Base-by-base conservation (phyloP, 1,284 basidiomycete species). In the Trametes polyzona region DNA sequence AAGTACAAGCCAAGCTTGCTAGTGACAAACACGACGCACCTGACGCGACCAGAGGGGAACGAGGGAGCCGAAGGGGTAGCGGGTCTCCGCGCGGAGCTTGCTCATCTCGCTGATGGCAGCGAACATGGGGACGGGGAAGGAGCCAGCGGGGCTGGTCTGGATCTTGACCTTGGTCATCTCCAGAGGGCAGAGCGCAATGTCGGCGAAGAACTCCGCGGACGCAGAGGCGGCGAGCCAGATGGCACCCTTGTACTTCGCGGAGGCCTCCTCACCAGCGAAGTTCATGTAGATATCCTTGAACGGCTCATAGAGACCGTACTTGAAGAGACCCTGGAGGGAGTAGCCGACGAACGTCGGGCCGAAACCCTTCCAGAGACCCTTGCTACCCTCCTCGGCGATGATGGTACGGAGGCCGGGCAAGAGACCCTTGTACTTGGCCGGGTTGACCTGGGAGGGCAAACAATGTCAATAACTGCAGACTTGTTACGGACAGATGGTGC, bases 151-250 rank as follows among this genome's bases (percentile, higher is more conserved):
- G 64, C 83, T 87, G 29, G 90, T 92, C 76, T 92, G 90, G 65
- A 92, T 90, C 77, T 89, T 90, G 80, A 92, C 88, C 75, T 92
- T 92, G 72, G 86, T 87, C 90, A 92, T 92, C 73, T 92, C 90
- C 35, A 91, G 74, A 53, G 89, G 90, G 76, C 89, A 92, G 52
- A 92, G 84, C 32, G 88, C 89, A 65, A 96, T 88, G 69, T 97
- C 94, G 65, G 96, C 96, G 74, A 98, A 95, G 78, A 96, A 87
- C 73, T 97, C 95, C 52, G 95, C 95, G 46, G 93, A 93, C 56
- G 92, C 92, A 30, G 96, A 96, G 69, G 91, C 93, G 43, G 87
- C 93, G 63, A 97, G 87, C 90, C 96, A 98, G 78, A 99, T 95
- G 58, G 84, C 83, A 66, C 92, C 90, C 77, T 98, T 93, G 88